Percentiles rank a stretch among this genome's conserved stretches.
Conservation (phyloP, 2,329 filamentous ascomycete genomes). For the Parafenestella ontariensis region DNA sequence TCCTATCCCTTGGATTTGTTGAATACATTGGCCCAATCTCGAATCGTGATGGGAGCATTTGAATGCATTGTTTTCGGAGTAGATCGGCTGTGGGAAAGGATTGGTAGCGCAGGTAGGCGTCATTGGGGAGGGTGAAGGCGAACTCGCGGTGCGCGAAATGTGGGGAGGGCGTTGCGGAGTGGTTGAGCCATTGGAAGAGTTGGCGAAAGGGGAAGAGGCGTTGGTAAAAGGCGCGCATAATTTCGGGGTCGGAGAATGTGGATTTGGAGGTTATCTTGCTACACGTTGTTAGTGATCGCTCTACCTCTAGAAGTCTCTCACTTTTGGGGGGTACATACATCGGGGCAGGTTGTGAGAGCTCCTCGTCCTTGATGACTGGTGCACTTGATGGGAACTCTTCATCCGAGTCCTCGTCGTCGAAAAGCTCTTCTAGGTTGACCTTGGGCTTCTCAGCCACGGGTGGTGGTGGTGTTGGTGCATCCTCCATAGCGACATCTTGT, state of each 20-base stretch:
- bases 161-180: slow-evolving; percentile 81
- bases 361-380: slow-evolving; percentile 53
- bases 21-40: slow-evolving; percentile 98
- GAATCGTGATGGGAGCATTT: slow-evolving; percentile 89
- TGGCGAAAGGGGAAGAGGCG: slow-evolving; percentile 93
- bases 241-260: slow-evolving; percentile 72
- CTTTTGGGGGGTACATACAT: slow-evolving; percentile 42
- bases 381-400: slow-evolving; percentile 65
- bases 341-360: slow-evolving; percentile 46
- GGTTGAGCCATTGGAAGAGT: slow-evolving; percentile 98
- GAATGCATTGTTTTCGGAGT: slow-evolving; percentile 89
- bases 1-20: slow-evolving; percentile 91
- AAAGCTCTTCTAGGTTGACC: slow-evolving; percentile 63
- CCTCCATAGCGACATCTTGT: slow-evolving; percentile 42
- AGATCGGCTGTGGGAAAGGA: slow-evolving; percentile 73
- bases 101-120: slow-evolving; percentile 92
- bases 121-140: slow-evolving; percentile 91
- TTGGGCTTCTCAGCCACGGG: slow-evolving; percentile 39
- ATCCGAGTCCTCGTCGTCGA: slow-evolving; percentile 64
- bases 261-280: slow-evolving; percentile 51
- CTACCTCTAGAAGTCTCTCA: slow-evolving; percentile 3
- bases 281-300: slow-evolving; percentile 18
- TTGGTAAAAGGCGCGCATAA: slow-evolving; percentile 94
- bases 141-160: slow-evolving; percentile 96
- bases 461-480: slow-evolving; percentile 35